phyloP scores from a whole-genome alignment of 208 protist species.

The Vickermania ingenoplastis region DNA sequence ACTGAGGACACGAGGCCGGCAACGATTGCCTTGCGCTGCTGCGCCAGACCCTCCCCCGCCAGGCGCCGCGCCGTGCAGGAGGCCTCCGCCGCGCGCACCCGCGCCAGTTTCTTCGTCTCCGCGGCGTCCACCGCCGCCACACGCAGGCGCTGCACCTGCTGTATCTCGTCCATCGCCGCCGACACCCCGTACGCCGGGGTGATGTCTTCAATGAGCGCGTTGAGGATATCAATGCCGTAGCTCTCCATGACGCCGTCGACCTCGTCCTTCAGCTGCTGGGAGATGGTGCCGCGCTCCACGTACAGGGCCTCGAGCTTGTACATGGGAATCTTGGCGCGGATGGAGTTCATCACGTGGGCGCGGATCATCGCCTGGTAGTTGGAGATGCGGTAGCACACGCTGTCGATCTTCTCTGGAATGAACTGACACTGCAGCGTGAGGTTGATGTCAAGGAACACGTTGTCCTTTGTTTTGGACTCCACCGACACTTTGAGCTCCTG shows the following conservation, averaged over 20 bases:
- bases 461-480: slow-evolving; percentile 82
- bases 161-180: slow-evolving; percentile 68
- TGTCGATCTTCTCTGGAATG: slow-evolving; percentile 21
- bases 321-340: slow-evolving; percentile 52
- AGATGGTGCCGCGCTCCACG: slow-evolving; percentile 62
- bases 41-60: slow-evolving; percentile 38
- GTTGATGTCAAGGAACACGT: slow-evolving; percentile 60
- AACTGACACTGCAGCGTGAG: slow-evolving; percentile 56
- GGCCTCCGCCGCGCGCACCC: slow-evolving; percentile 67
- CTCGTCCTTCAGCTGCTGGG: slow-evolving; percentile 59
- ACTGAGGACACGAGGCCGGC: slow-evolving; percentile 47
- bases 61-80: slow-evolving; percentile 50
- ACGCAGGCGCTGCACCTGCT: slow-evolving; percentile 57
- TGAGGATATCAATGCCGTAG: slow-evolving; percentile 69
- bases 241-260: slow-evolving; percentile 36
- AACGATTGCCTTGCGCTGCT: slow-evolving; percentile 67
- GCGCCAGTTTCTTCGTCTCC: slow-evolving; percentile 58
- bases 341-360: slow-evolving; percentile 62
- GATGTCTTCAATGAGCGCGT: slow-evolving; percentile 68
- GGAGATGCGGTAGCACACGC: slow-evolving; percentile 32
- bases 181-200: slow-evolving; percentile 44
- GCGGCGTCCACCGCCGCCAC: slow-evolving; percentile 65
- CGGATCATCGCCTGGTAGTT: slow-evolving; percentile 34
- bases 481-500: slow-evolving; percentile 25
- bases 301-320: slow-evolving; percentile 79